Evolutionary conservation across 257 asterid species (phyloP), one percentile per base, ranked within the genome.

Genomic region (Fraxinus quadrangulata): DNA sequence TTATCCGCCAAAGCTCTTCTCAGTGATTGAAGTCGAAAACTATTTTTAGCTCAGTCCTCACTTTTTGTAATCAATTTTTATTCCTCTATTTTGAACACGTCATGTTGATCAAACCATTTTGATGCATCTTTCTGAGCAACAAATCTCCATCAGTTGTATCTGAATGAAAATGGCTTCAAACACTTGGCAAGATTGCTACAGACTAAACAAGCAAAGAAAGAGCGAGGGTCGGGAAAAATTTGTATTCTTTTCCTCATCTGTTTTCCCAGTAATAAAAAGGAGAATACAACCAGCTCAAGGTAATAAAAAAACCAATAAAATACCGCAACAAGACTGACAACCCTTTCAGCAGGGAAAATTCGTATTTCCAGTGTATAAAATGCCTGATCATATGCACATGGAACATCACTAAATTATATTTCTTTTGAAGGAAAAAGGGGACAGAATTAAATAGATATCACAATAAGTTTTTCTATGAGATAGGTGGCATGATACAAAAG

Each of bases 1-100:
- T 0, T 89, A 84, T 69, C 97, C 97, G 0, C 94, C 96, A 23
- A 94, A 94, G 34, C 34, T 31, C 45, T 13, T 30, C 28, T 14
- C n/a, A 31, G 9, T 10, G 14, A 67, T 33, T 26, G n/a, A 6
- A 42, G 54, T 34, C 39, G 26, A 31, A 34, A 65, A 75, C 73
- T 16, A 36, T 4, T 33, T 74, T 10, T 39, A 37, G 7, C 65
- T 28, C 39, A 1, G 23, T 37, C 63, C 47, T 21, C 14, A 11
- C 34, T 42, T 65, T 73, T 26, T 24, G 67, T 72, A 47, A 70
- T 42, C 17, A 42, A 5, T 17, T 49, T 3, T 14, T 17, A 16
- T 49, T 49, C n/a, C 61, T 49, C 61, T 49, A 49, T 49, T 47
- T 39, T 4, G 61, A 17, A 14, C 21, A 14, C 16, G 1, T 49